Evolutionary conservation across 2,329 filamentous ascomycete genomes (phyloP).

Genomic region (Stemphylium beticola): DNA sequence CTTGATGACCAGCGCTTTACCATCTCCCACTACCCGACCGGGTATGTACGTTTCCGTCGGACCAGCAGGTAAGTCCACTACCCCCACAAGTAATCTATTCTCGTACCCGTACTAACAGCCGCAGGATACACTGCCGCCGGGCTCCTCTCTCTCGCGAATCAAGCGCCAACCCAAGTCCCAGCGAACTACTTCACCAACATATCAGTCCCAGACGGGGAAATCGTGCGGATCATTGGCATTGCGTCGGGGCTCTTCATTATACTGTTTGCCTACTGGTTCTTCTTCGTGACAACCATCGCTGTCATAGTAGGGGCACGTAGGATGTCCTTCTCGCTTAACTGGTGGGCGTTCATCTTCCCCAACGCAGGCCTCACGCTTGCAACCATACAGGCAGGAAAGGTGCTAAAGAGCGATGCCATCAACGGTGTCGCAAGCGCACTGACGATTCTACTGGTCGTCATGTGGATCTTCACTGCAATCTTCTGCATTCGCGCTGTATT

Average conservation of each 20-base stretch:
- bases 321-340: conserved; percentile 48
- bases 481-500: conserved; percentile 59
- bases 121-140: conserved; percentile 46
- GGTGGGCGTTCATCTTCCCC: conserved; percentile 71
- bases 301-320: conserved; percentile 48
- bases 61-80: conserved; percentile 44
- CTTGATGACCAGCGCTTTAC: conserved; percentile 66
- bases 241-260: conserved; percentile 55
- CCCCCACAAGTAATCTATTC: conserved; percentile 58
- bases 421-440: conserved; percentile 62
- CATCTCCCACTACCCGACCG: conserved; percentile 50
- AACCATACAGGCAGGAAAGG: conserved; percentile 63
- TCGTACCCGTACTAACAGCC: conserved; percentile 62
- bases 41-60: conserved; percentile 63
- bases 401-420: conserved; percentile 59
- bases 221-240: conserved; percentile 53
- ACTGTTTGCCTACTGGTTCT: conserved; percentile 59
- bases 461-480: conserved; percentile 62
- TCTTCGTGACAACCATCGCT: conserved; percentile 51
- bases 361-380: conserved; percentile 69
- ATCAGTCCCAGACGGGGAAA: conserved; percentile 41
- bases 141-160: conserved; percentile 55
- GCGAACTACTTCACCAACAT: conserved; percentile 43
- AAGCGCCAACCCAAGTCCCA: conserved; percentile 47
- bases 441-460: conserved; percentile 60